Evolutionary conservation across 208 protist species (phyloP), one percentile per base, ranked within the genome.

Genomic region (Trypanosoma lewisi): DNA sequence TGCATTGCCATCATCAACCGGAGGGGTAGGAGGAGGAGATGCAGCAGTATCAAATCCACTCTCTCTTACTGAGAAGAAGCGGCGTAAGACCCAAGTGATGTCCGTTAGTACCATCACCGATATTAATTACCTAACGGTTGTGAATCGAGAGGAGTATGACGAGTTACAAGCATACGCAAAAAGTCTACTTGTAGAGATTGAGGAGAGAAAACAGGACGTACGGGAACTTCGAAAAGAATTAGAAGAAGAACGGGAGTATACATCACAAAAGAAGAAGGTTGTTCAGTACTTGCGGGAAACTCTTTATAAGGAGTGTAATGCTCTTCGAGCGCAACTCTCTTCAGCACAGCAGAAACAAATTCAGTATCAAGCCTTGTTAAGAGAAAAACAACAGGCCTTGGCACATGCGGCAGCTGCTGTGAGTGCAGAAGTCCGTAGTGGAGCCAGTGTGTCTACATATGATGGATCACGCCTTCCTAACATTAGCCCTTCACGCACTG

Each of bases 211-310:
- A 31, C 67, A 67, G 25, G 50, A 76, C n/a, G 59, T 74, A 47
- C 63, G 49, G 21, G 44, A 55, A 4, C 65, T 91, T 48, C 41
- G 63, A 0, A 53, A 75, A 27, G 58, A 93, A 73, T 65, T 93
- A 14, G 55, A 63, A 11, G 75, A 89, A 34, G 85, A 91, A 64
- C 64, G 49, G 17, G 67, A 67, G 56, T 89, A 93, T 66, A 77
- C 71, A 1, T 73, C 82, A 14, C 67, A 76, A 27, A 83, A 82
- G 62, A 64, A 67, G 21, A 72, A 67, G 36, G 78, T 94, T 12
- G 42, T 96, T 11, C 69, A 93, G 48, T 93, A 96, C 75, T 67
- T 96, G 30, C 85, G 90, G 36, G 77, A 85, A 33, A 94, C 87
- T 2, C 75, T 96, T 8, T 77, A 90, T 53, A 75, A 81, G 47